A percentile compares a stretch with the other conserved stretches of the same genome.
These are phyloP conservation scores for Cutaneotrichosporon curvatum DNA, from an alignment of 1,284 basidiomycete species.

Conservation along the genomic window DNA sequence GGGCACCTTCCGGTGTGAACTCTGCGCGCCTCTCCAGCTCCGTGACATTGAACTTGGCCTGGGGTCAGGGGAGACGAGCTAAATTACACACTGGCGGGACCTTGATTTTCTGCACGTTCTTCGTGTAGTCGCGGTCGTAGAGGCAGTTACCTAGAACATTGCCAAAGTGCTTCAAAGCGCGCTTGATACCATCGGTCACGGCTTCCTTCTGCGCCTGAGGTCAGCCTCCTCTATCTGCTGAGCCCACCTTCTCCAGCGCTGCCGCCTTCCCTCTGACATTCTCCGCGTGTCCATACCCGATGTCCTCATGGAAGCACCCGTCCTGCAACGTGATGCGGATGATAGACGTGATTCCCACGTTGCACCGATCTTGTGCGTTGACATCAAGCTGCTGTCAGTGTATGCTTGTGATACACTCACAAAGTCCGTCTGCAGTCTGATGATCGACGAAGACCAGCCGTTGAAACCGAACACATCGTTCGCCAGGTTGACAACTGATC, in stretches of 20 bases:
- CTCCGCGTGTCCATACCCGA: constrained; percentile 82
- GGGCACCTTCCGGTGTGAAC: constrained; percentile 48
- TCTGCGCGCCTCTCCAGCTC: constrained; percentile 72
- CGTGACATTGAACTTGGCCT: constrained; percentile 70
- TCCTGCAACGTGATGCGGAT: constrained; percentile 81
- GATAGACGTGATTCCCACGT: constrained; percentile 74
- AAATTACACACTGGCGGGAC: constrained; percentile 57
- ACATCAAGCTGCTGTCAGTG: constrained; percentile 51
- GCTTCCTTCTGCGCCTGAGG: constrained; percentile 92
- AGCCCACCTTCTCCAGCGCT: constrained; percentile 81
- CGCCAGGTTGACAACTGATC: constrained; percentile 76
- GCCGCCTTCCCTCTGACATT: constrained; percentile 76
- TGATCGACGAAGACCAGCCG: constrained; percentile 86
- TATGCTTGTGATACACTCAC: constrained; percentile 32
- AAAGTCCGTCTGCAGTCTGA: constrained; percentile 64
- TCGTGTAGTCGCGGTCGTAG: constrained; percentile 83
- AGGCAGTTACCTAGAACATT: constrained; percentile 91
- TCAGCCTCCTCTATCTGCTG: background rate
- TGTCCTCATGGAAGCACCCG: constrained; percentile 85
- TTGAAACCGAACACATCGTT: constrained; percentile 99
- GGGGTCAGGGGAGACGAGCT: background rate
- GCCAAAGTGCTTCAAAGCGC: constrained; percentile 84
- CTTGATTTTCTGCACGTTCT: constrained; percentile 79
- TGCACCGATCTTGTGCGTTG: constrained; percentile 61
- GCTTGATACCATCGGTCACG: constrained; percentile 88